Base-by-base conservation (phyloP, 306 rosid species). In the Fagus sylvatica region DNA sequence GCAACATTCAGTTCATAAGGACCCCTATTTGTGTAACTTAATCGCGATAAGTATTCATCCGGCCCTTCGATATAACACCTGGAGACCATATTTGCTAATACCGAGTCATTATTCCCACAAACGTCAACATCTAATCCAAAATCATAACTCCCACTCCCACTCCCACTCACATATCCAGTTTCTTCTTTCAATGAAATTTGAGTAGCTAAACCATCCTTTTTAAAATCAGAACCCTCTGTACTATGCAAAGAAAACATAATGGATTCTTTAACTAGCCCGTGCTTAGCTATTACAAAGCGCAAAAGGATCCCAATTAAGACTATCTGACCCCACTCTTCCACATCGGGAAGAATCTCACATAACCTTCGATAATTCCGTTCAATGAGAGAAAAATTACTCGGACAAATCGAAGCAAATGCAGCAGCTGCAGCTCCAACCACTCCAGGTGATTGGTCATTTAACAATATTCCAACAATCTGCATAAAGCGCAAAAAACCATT, bases 391-490 rank as follows among this genome's bases (percentile, higher is more conserved):
- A 93, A 87, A 83, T 91, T 91, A 83, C 83, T 91, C 0, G 98
- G 98, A 85, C 99, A 96, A 83, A 93, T 85, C 16, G 97, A 90
- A 73, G 91, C 84, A 85, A 96, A 96, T 51, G 98, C 96, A 81
- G 98, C 93, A 54, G 98, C 96, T 49, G 99, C 99, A 69, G 98
- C 98, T 76, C 99, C 99, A 86, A 96, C 90, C 28, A 96, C 98
- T 77, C 89, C 86, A 4, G 98, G 97, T 78, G 98, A 93, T 80
- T 83, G 83, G 77, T 96, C 98, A 77, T 87, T 90, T 61, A 96
- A 83, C 82, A 96, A 81, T 60, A 87, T 82, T 71, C 90, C 93
- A 74, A 96, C 86, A 80, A 90, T 79, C 99, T 93, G 96, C 90
- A 86, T 53, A 66, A 10, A 8, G 16, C 9, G 68, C 5, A 53